Percentiles rank a stretch among this genome's conserved stretches.
phyloP scores from a whole-genome alignment of 1,284 basidiomycete species.

The Peniophora sp. region DNA sequence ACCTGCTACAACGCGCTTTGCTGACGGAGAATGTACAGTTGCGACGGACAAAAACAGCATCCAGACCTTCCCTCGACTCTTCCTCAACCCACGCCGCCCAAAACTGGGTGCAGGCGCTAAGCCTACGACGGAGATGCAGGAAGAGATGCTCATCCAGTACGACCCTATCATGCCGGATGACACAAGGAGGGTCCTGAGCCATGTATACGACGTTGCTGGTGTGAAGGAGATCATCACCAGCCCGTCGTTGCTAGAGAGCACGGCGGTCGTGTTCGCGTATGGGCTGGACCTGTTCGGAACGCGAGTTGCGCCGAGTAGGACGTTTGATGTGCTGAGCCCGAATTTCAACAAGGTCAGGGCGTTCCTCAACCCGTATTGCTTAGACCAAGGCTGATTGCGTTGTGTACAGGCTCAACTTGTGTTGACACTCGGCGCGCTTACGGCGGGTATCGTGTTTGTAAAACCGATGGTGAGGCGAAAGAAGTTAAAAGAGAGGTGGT shows the following conservation, averaged over 20 bases:
- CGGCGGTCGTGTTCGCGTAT: slow-evolving; percentile 80
- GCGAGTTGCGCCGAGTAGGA: slow-evolving; percentile 77
- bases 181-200: slow-evolving; percentile 69
- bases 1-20: background rate
- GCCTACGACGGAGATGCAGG: slow-evolving; percentile 70
- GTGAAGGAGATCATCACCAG: slow-evolving; percentile 62
- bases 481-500: slow-evolving; percentile 62
- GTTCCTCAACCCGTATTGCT: no score
- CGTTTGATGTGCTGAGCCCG: slow-evolving; percentile 90
- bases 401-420: slow-evolving; percentile 62
- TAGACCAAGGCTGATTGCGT: no score
- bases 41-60: slow-evolving; percentile 74
- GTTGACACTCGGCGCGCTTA: slow-evolving; percentile 71
- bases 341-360: slow-evolving; percentile 74
- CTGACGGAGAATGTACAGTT: slow-evolving; percentile 35
- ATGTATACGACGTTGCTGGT: slow-evolving; percentile 69
- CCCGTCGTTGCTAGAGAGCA: slow-evolving; percentile 86
- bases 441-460: slow-evolving; percentile 66
- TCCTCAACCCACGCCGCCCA: slow-evolving; percentile 84
- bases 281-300: slow-evolving; percentile 87
- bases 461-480: slow-evolving; percentile 69
- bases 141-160: slow-evolving; percentile 84
- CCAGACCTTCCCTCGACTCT: slow-evolving; percentile 62
- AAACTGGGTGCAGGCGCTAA: slow-evolving; percentile 41
- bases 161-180: slow-evolving; percentile 74